Evolutionary conservation across 768 basidiomycete genomes (phyloP).

Genomic region (Lactarius psammicola): DNA sequence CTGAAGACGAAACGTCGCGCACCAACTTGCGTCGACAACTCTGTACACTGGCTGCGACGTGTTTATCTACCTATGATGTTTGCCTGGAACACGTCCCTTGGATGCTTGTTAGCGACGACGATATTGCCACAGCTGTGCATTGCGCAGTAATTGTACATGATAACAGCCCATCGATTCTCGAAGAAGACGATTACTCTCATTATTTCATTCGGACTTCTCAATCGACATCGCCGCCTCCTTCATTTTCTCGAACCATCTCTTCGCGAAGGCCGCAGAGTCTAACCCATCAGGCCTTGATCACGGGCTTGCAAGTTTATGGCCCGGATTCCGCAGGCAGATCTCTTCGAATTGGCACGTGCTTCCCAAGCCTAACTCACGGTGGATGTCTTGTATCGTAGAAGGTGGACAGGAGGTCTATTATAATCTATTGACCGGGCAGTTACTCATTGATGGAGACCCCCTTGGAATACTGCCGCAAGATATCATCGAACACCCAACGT

Average conservation of each 20-base stretch:
- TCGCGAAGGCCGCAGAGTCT: background rate
- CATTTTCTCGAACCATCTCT: constrained; percentile 3
- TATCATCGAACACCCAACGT: constrained; percentile 1
- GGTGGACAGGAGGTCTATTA: background rate
- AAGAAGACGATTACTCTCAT: background rate
- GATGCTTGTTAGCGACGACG: background rate
- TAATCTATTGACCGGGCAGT: constrained; percentile 7
- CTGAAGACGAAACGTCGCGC: background rate
- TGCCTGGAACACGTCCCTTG: background rate
- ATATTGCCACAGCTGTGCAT: constrained; percentile 1
- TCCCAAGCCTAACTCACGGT: constrained; percentile 7
- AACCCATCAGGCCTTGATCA: background rate
- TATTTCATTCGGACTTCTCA: background rate
- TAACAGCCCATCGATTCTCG: background rate
- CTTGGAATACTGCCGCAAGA: constrained; percentile 13
- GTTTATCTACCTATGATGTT: constrained; percentile 8
- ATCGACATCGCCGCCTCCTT: background rate
- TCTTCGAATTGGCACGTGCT: background rate
- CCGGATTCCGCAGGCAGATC: background rate
- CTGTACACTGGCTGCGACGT: constrained; percentile 13
- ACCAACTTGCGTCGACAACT: background rate
- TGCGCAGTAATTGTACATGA: constrained; percentile 10
- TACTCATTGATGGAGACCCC: constrained; percentile 2
- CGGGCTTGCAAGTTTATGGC: background rate
- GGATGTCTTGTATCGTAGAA: background rate